Evolutionary conservation across 352 stramenopile species (phyloP), one percentile per base, ranked within the genome.

Genomic region (Albugo laibachii): DNA sequence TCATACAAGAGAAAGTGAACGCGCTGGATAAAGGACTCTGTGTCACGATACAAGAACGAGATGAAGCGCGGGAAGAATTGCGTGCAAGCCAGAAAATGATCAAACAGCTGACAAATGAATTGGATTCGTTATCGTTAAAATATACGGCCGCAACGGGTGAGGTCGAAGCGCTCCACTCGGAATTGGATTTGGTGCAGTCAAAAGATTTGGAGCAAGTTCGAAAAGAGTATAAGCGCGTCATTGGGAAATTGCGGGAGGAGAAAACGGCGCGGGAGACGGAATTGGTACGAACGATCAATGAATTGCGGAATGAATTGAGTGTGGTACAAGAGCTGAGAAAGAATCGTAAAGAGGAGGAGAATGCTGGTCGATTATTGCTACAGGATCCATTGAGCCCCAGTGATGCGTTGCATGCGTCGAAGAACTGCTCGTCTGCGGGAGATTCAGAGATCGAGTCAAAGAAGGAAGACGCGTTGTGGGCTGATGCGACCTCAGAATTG

Each of bases 151-250:
- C 67, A 0, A 53, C 74, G 41, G 65, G 64, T 1, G 66, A 80
- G 40, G 55, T 68, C 12, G 71, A 87, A 31, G 53, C 71, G 1
- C 56, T 87, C 27, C 58, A 51, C 27, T 73, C 66, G 10, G 69
- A 87, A 53, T 65, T 83, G n/a, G 60, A 66, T 11, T 49, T 83
- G 11, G 37, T 87, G 38, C 71, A 84, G 54, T 69, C 67, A 5
- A 67, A 70, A 3, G 71, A 87, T 40, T 55, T 80, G 11, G 64
- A 63, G 14, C 58, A 58, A 21, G 59, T 84, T 42, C 63, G 63
- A 13, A 39, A 39, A 16, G 52, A 70, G 15, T 84, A 79, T 31
- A 47, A 54, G 18, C 36, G 51, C 8, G 65, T 57, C 40, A 66
- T 87, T 27, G 47, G 74, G 11, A 64, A 59, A 40, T 53, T 83